phyloP scores from a whole-genome alignment of 2,329 filamentous ascomycete species.

The Sarocladiaceae sp. region DNA sequence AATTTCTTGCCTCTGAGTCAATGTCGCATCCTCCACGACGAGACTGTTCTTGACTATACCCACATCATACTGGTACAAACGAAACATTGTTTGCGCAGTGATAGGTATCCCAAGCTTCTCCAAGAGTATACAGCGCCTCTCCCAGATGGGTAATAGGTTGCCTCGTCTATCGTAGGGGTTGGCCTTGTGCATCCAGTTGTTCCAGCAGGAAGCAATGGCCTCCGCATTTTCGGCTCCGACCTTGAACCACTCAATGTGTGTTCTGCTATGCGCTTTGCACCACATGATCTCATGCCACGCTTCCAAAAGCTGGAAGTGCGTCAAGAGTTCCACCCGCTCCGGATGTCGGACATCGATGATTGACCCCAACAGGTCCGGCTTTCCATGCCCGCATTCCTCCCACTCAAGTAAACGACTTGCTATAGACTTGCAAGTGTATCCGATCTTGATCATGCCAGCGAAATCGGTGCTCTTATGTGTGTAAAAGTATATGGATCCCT shows the following conservation, averaged over 20 bases:
- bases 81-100: background rate
- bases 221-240: background rate
- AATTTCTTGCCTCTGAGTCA: too few relatives aligned
- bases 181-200: background rate
- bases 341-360: conserved; percentile 1
- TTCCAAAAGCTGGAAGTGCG: background rate
- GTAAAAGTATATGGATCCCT: conserved; percentile 6
- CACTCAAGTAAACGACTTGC: background rate
- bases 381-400: background rate
- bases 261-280: background rate
- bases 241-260: conserved; percentile 9
- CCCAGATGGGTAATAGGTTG: background rate
- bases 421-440: background rate
- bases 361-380: background rate
- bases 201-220: background rate
- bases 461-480: conserved; percentile 1
- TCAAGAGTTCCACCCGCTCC: background rate
- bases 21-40: too few relatives aligned
- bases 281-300: conserved; percentile 5
- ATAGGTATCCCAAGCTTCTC: background rate
- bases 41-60: too few relatives aligned
- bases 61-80: background rate
- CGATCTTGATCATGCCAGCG: conserved; percentile 6
- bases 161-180: conserved; percentile 7
- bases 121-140: background rate